These are phyloP conservation scores for Aspergillus pseudotamarii DNA, from an alignment of 2,329 filamentous ascomycete species.

Conservation along the genomic window DNA sequence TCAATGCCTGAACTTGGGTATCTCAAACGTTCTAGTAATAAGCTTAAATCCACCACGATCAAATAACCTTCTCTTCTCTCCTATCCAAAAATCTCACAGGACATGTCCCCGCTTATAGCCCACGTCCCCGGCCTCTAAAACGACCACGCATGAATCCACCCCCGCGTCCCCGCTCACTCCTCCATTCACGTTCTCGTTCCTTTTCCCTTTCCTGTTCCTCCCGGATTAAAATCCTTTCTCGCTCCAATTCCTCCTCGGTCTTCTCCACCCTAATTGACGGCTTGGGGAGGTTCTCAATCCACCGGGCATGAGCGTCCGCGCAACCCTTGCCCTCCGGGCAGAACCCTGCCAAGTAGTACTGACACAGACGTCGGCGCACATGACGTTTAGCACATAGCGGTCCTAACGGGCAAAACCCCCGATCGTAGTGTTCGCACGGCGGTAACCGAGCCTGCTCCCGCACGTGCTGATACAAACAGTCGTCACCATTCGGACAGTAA, in stretches of 20 bases:
- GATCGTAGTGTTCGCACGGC: conserved; percentile 87
- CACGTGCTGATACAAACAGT: conserved; percentile 91
- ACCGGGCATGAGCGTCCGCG: conserved; percentile 78
- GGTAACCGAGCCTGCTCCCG: conserved; percentile 78
- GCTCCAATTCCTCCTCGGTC: conserved; percentile 70
- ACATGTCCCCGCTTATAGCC: conserved; percentile 20
- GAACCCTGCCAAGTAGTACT: conserved; percentile 89
- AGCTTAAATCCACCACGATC: conserved; percentile 9
- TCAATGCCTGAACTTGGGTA: conserved; percentile 13
- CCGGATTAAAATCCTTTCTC: conserved; percentile 57
- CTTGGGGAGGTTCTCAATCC: conserved; percentile 66
- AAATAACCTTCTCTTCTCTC: not conserved
- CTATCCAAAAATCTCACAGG: not conserved
- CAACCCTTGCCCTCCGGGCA: conserved; percentile 82
- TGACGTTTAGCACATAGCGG: conserved; percentile 87
- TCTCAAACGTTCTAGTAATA: conserved; percentile 9
- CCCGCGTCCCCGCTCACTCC: conserved; percentile 55
- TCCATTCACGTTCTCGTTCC: conserved; percentile 57
- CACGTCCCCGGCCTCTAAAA: conserved; percentile 51
- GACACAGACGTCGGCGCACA: conserved; percentile 77
- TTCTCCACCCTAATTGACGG: conserved; percentile 67
- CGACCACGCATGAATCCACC: conserved; percentile 48
- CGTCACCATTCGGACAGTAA: conserved; percentile 95
- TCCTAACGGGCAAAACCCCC: conserved; percentile 90
- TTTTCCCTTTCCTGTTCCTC: conserved; percentile 62